Conservation (phyloP, 2,329 filamentous ascomycete genomes). For the Xylaria sp. region DNA sequence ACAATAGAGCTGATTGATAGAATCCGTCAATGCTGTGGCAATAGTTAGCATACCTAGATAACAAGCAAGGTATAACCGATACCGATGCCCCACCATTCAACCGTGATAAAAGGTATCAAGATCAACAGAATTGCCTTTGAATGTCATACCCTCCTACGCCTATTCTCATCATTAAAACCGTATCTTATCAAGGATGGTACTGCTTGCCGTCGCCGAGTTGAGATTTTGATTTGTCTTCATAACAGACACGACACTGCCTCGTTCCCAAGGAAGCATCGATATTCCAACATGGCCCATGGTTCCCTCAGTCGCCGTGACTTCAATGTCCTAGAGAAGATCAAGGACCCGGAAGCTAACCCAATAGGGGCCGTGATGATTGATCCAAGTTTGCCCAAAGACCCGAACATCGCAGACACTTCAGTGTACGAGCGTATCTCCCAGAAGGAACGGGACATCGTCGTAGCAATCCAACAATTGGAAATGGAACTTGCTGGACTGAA, state of each 20-base stretch:
- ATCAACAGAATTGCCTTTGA: conserved; percentile 1
- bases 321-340: conserved; percentile 69
- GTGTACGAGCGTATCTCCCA: conserved; percentile 58
- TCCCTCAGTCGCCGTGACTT: conserved; percentile 63
- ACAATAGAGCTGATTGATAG: conserved; percentile 13
- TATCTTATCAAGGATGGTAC: not conserved
- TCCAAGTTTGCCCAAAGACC: conserved; percentile 60
- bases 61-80: not conserved
- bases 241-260: not conserved
- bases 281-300: conserved; percentile 51
- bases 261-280: not conserved
- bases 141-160: not conserved
- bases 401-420: conserved; percentile 56
- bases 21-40: conserved; percentile 9
- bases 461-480: conserved; percentile 61
- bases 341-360: conserved; percentile 68
- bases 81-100: no score
- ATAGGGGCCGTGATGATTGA: conserved; percentile 60
- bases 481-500: conserved; percentile 54
- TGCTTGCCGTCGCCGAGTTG: not conserved
- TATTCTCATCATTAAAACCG: not conserved
- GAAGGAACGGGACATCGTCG: conserved; percentile 60
- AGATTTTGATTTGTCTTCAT: not conserved
- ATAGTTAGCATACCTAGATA: conserved; percentile 13
- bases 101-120: not conserved